phyloP scores from a whole-genome alignment of 2,329 filamentous ascomycete species.

The Parastagonospora nodorum region DNA sequence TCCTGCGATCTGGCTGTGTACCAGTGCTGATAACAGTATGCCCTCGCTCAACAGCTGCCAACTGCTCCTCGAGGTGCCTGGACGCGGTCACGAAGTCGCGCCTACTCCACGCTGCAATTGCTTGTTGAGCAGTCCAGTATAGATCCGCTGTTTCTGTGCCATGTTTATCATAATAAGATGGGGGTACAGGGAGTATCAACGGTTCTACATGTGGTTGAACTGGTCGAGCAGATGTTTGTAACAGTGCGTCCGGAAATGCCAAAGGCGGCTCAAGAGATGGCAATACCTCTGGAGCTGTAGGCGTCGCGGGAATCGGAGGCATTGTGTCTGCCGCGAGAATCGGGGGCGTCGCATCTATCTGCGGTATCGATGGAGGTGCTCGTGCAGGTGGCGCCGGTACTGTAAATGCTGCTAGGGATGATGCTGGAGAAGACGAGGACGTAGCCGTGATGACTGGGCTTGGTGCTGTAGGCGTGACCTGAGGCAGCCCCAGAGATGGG shows the following conservation, averaged over 20 bases:
- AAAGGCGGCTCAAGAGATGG: not conserved
- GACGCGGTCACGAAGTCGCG: constrained; percentile 25
- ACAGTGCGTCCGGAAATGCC: not conserved
- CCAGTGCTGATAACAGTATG: constrained; percentile 19
- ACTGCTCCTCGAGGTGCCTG: constrained; percentile 27
- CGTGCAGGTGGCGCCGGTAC: not conserved
- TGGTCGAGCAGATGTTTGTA: not conserved
- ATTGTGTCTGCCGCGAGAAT: not conserved
- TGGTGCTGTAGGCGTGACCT: too few species aligned
- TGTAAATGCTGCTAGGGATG: too few species aligned
- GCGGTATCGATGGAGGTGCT: not conserved
- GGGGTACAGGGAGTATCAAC: not conserved
- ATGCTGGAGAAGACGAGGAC: too few species aligned
- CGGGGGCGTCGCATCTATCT: not conserved
- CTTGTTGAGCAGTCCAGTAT: constrained; percentile 24
- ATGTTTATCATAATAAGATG: constrained; percentile 9
- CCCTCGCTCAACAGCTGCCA: constrained; percentile 33
- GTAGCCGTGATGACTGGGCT: too few species aligned
- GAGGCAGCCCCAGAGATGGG: not conserved
- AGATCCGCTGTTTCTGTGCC: constrained; percentile 14
- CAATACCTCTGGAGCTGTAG: not conserved
- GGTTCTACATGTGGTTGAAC: not conserved
- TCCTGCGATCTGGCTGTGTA: constrained; percentile 30
- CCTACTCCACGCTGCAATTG: constrained; percentile 25
- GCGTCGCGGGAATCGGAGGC: not conserved